Base-by-base conservation (phyloP, 345 rosid species). In the Kandelia obovata region DNA sequence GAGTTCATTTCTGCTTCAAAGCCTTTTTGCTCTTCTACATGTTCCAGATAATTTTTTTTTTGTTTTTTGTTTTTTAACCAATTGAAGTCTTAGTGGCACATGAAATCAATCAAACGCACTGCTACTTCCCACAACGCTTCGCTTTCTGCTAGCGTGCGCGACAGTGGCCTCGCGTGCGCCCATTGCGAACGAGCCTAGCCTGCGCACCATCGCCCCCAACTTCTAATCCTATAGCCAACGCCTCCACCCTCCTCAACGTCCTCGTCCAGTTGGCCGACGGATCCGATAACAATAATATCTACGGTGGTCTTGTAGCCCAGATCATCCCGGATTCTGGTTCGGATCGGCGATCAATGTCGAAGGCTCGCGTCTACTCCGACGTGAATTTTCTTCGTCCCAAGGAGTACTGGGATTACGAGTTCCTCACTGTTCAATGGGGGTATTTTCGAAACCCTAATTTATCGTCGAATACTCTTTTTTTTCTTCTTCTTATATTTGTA, bases 371-470 rank as follows among this genome's bases (percentile, higher is more conserved):
- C 56, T 95, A 92, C 79, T 25, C 96, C 11, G 96, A 95, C 43
- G 83, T 95, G 23, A 95, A 95, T 79, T 94, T 90, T 65, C 47
- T 88, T 32, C 88, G 97, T 17, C 90, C 98, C 34, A 92, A 92
- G 82, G 99, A 84, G 62, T 84, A 81, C 21, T 84, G 87, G 87
- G 85, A 84, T 72, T 84, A 84, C 79, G 87, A 84, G 80, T 64
- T 85, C 27, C 80, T 84, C 65, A 55, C 78, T 56, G 85, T 84
- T 69, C 83, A 84, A 59, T 79, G 99, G 97, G 96, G 97, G 97
- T 89, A 78, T 80, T 64, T 62, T 27, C 13, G 15, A 8, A 75
- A 64, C 67, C 74, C 67, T 65, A 31, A 66, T 27, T 57, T 26
- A 30, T 56, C 27, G 16, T 39, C 47, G 3, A 39, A 39, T 39